These are phyloP conservation scores for Cicer bijugum DNA, from an alignment of 306 rosid species.

Conservation along the genomic window DNA sequence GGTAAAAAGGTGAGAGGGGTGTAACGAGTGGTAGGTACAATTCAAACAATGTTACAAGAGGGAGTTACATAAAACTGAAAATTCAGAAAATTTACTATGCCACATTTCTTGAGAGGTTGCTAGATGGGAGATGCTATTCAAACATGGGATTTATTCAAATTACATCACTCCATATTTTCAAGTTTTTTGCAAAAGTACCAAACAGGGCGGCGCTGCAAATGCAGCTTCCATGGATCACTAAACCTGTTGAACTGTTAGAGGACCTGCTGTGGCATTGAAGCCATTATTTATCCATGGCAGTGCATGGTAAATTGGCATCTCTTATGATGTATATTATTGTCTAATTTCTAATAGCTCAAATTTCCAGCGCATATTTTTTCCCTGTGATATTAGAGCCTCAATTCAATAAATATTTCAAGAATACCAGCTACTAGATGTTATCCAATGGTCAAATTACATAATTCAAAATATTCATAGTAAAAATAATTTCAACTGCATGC, in stretches of 20 bases:
- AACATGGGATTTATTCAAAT: not conserved
- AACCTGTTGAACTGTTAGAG: not conserved
- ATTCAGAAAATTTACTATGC: not conserved
- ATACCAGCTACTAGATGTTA: not conserved
- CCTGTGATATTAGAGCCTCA: not conserved
- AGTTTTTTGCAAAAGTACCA: conserved; percentile 8
- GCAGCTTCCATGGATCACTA: not conserved
- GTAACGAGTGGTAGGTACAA: conserved; percentile 1
- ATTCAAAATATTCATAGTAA: conserved; percentile 11
- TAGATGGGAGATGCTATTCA: not conserved
- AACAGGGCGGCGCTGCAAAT: not conserved
- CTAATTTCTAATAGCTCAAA: not conserved
- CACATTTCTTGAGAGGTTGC: not conserved
- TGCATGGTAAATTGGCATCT: not conserved
- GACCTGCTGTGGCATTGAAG: not conserved
- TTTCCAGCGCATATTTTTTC: not conserved
- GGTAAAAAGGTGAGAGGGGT: not conserved
- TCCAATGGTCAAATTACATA: conserved; percentile 20
- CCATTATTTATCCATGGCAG: not conserved
- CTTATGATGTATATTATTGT: not conserved
- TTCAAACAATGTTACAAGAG: not conserved
- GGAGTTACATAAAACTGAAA: not conserved
- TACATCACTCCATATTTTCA: not conserved
- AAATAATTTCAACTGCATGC: not conserved
- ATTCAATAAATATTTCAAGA: conserved; percentile 15